Percentiles rank a stretch among this genome's conserved stretches.
These are phyloP conservation scores for Saccharomycopsis selenospora DNA, from an alignment of 805 yeast species.

Conservation along the genomic window DNA sequence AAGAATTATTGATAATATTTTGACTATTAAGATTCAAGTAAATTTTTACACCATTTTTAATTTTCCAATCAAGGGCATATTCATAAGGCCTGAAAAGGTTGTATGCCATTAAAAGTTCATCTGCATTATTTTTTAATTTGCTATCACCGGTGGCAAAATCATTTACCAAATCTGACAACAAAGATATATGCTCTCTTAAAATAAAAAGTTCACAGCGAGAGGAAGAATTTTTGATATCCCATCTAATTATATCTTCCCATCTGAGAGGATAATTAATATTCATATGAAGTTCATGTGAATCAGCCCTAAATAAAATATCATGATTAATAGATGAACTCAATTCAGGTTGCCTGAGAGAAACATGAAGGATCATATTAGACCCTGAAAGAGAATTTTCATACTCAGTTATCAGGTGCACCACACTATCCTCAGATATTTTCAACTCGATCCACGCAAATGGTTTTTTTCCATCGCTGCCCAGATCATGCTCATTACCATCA, in stretches of 20 bases:
- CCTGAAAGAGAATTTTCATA: slow-evolving; percentile 51
- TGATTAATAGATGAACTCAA: slow-evolving; percentile 83
- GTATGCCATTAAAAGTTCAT: slow-evolving; percentile 43
- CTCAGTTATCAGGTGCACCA: slow-evolving; percentile 39
- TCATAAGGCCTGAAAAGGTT: slow-evolving; percentile 68
- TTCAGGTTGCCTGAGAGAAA: slow-evolving; percentile 49
- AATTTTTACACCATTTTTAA: slow-evolving; percentile 46
- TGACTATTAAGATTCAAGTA: slow-evolving; percentile 78
- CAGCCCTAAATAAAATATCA: slow-evolving; percentile 62
- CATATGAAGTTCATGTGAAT: slow-evolving; percentile 46
- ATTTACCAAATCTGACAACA: slow-evolving; percentile 60
- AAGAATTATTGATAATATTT: slow-evolving; percentile 82
- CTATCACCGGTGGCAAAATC: slow-evolving; percentile 75
- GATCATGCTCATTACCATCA: no score
- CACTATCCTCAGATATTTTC: slow-evolving; percentile 48
- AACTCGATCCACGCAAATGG: slow-evolving; percentile 93
- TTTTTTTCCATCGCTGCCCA: slow-evolving; percentile 34
- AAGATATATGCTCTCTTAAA: slow-evolving; percentile 72
- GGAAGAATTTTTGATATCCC: slow-evolving; percentile 55
- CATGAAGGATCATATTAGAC: slow-evolving; percentile 41
- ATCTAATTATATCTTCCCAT: slow-evolving; percentile 75
- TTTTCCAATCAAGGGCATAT: slow-evolving; percentile 54
- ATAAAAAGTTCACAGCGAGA: slow-evolving; percentile 52
- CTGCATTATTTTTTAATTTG: slow-evolving; percentile 5
- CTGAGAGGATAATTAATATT: slow-evolving; percentile 62